Conservation (phyloP, 257 asterid genomes). For the Gentiana dahurica region DNA sequence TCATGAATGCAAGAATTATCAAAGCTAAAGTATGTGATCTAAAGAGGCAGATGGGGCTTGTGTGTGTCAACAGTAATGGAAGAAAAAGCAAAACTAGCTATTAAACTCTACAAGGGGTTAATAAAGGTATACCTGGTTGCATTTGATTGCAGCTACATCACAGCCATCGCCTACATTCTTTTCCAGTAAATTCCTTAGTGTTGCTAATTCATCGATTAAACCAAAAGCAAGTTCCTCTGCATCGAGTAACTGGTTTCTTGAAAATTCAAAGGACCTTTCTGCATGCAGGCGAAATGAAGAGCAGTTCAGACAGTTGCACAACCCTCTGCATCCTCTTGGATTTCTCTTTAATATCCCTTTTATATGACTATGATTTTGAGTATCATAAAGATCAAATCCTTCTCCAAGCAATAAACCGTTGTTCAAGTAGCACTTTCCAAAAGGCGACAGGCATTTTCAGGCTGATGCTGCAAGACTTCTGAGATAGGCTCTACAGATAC, state of each 20-base stretch:
- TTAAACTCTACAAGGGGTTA: background rate
- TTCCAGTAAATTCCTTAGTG: conserved; percentile 47
- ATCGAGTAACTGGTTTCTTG: conserved; percentile 71
- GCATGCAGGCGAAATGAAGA: conserved; percentile 82
- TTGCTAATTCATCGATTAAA: conserved; percentile 55
- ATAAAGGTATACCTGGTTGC: conserved; percentile 30
- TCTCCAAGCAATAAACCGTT: conserved; percentile 13
- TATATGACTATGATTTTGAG: conserved; percentile 11
- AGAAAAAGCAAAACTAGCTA: background rate
- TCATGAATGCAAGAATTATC: no score
- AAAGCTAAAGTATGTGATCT: background rate
- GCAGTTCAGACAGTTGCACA: conserved; percentile 71
- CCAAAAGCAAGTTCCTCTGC: conserved; percentile 59
- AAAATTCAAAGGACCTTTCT: conserved; percentile 69
- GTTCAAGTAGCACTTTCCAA: conserved; percentile 6
- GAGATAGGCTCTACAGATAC: conserved; percentile 5
- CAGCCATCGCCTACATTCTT: conserved; percentile 18
- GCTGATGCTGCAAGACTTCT: conserved; percentile 3
- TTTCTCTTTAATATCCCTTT: conserved; percentile 72
- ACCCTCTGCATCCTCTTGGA: conserved; percentile 76
- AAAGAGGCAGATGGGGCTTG: background rate
- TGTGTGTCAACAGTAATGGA: no score
- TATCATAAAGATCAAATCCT: conserved; percentile 10
- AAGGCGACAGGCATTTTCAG: background rate
- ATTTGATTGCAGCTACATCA: conserved; percentile 17